phyloP scores from a whole-genome alignment of 179 eudicot genomes.

The Gypsophila paniculata region DNA sequence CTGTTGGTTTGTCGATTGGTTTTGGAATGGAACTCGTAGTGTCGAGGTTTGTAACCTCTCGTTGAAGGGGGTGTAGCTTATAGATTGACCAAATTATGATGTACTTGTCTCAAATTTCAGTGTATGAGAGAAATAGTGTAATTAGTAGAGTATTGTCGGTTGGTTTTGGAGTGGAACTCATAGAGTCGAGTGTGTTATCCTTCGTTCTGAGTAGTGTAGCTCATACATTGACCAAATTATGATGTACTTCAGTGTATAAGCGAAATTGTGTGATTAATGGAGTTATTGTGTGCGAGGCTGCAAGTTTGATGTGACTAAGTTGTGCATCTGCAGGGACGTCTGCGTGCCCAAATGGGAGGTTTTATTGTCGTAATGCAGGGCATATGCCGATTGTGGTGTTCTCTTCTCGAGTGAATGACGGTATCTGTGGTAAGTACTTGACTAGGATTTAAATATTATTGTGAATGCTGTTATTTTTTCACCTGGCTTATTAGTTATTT shows the following conservation, averaged over 20 bases:
- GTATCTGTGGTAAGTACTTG: conserved; percentile 71
- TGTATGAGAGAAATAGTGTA: no score
- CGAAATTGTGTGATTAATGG: background rate
- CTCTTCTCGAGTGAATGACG: conserved; percentile 91
- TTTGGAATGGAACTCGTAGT: no score
- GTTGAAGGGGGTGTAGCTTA: no score
- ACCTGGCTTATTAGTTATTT: conserved; percentile 5
- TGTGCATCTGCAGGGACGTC: conserved; percentile 68
- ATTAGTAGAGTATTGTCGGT: no score
- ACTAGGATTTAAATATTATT: background rate
- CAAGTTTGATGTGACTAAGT: background rate
- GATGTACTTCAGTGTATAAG: background rate
- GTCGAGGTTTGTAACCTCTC: no score
- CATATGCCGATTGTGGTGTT: conserved; percentile 60
- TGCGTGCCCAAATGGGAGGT: conserved; percentile 77
- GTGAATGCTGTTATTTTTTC: background rate
- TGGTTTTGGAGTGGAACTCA: no score
- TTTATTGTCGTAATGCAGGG: conserved; percentile 74
- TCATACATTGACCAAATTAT: no score
- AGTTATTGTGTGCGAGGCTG: background rate
- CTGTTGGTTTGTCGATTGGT: no score
- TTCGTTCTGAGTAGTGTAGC: no score
- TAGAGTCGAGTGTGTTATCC: no score
- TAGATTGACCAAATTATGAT: no score
- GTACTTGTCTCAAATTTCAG: no score